Base-by-base conservation (phyloP, 352 stramenopile genomes). In the Phytophthora lateralis region DNA sequence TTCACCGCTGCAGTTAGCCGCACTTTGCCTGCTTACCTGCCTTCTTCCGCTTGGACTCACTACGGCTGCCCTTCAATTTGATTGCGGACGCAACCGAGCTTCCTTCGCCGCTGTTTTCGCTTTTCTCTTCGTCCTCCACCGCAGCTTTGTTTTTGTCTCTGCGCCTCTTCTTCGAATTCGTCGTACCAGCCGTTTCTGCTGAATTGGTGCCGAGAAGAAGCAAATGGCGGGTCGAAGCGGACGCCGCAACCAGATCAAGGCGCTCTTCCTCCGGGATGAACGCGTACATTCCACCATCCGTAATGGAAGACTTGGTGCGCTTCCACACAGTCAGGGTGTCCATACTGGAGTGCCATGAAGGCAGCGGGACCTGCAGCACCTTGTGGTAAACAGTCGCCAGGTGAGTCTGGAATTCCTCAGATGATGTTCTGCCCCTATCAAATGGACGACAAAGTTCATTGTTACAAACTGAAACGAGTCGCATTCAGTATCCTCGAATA, bases 251-350 rank as follows among this genome's bases (percentile, higher is more conserved):
- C 21, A 95, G 71, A 59, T 91, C 79, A n/a, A 95, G 60, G 0
- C 82, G 85, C 42, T 95, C 83, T 7, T 92, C 67, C 11, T 78
- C 66, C 2, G 85, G 85, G 17, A 95, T 92, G 46, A 80, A 93
- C 18, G 85, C 85, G 55, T 93, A 95, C 55, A 93, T 82, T 18
- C 57, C 61, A 34, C 78, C 78, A 57, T 90, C 85, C 46, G 97
- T 93, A 54, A 93, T 91, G 55, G 82, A 97, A 12, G 76, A 93
- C 68, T 97, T 78, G 15, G 90, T 97, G 60, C 93, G 88, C 76
- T 98, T 98, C 95, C 95, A 98, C 48, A 98, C 93, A 27, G 83
- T 97, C 27, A 98, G 71, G 9, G 90, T 91, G 63, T 98, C 92
- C 35, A 94, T 85, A 27, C 94, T 96, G 49, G 97, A 97, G 60